Evolutionary conservation across 176 grass and related monocot species (phyloP), one percentile per base, ranked within the genome.

Genomic region (maize (Zea mays)): DNA sequence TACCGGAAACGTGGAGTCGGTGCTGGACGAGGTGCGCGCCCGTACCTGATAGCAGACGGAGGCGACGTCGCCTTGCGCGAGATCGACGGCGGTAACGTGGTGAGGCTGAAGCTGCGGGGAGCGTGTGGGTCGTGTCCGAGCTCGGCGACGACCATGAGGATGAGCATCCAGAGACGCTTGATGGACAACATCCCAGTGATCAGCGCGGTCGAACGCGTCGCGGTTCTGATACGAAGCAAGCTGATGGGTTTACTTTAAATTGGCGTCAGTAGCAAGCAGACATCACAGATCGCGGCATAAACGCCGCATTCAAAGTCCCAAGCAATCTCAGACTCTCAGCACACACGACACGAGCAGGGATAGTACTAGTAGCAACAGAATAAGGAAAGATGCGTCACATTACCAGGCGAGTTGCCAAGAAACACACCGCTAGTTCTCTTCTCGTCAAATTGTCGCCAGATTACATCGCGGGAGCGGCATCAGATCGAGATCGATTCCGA

Each of bases 171-270:
- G 64, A 71, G 79, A 0, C 84, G 86, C 15, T 79, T 97, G 80
- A 93, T 93, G 86, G 88, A 91, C 61, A 86, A 91, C 75, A 84
- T 97, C 72, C 88, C 86, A n/a, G 84, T 88, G 49, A 91, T 97
- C 77, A 74, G 85, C 68, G 88, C 89, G 8, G 86, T 91, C 38
- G 91, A 93, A 73, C 82, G 88, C 13, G 58, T 93, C 16, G 20
- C 78, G 1, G 84, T 38, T 38, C 4, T 38, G 2, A 38, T 2
- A 38, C 37, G 37, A 38, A 38, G 15, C 13, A 4, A 59, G 20
- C 42, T 43, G 38, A 45, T 6, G 17, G 39, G 7, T 20, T 21
- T 27, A 27, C 10, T 21, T 68, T 21, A 40, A 68, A 41, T 21
- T 11, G 10, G 17, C 65, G 5, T 45, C 65, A 68, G 65, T 1